Conservation (phyloP, 2,329 filamentous ascomycete species). For the Aspergillus glaucus region DNA sequence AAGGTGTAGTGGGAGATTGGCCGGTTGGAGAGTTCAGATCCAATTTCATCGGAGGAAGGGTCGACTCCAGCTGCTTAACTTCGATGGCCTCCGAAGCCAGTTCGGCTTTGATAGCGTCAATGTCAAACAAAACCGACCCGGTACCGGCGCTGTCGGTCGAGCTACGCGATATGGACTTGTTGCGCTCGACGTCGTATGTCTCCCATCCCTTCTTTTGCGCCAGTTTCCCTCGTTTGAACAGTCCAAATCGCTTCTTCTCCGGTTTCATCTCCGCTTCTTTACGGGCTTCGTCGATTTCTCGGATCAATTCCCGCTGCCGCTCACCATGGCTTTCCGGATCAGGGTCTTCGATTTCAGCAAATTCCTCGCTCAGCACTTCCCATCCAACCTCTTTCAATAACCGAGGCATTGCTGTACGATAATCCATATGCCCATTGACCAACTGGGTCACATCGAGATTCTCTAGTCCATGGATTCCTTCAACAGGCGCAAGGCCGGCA, state of each 20-base stretch:
- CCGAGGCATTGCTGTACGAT: conserved; percentile 84
- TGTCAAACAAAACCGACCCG: conserved; percentile 72
- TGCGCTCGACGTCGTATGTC: conserved; percentile 67
- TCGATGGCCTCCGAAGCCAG: conserved; percentile 65
- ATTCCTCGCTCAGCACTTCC: conserved; percentile 87
- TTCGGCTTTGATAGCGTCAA: conserved; percentile 87
- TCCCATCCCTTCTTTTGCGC: conserved; percentile 85
- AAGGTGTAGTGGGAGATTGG: conserved; percentile 11
- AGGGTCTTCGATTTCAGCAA: conserved; percentile 92
- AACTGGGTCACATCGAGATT: conserved; percentile 82
- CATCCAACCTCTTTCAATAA: conserved; percentile 83
- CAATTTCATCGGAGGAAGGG: conserved; percentile 83
- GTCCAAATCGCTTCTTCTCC: conserved; percentile 63
- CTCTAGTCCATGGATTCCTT: conserved; percentile 72
- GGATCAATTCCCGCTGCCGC: conserved; percentile 86
- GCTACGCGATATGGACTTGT: conserved; percentile 21
- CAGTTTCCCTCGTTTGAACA: conserved; percentile 72
- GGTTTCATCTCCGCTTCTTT: conserved; percentile 77
- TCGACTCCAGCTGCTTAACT: conserved; percentile 78
- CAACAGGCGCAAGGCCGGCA: conserved; percentile 72
- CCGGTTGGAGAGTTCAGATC: conserved; percentile 41
- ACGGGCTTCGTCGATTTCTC: conserved; percentile 91
- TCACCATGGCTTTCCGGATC: conserved; percentile 88
- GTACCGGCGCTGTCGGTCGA: conserved; percentile 23
- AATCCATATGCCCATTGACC: conserved; percentile 93